Percentiles rank a stretch among this genome's conserved stretches.
Evolutionary conservation across 2,329 filamentous ascomycete species (phyloP).

Genomic region (Sclerotinia trifoliorum): DNA sequence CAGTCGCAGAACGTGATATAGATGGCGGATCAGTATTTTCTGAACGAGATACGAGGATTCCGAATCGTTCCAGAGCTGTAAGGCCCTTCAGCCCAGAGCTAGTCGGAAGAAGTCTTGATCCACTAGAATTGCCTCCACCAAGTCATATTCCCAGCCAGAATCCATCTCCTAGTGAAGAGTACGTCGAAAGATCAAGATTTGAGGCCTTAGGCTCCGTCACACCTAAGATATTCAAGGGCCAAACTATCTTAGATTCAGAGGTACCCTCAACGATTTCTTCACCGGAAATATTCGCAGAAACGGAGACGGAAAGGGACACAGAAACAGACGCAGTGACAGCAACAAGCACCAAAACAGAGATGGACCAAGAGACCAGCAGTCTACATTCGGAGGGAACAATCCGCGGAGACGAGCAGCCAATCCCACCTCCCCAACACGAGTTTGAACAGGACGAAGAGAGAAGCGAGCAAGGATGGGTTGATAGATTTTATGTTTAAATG

Average conservation of each 20-base stretch:
- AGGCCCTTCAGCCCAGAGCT: constrained; percentile 58
- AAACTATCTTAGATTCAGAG: constrained; percentile 14
- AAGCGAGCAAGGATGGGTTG: constrained; percentile 3
- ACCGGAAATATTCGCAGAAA: not conserved
- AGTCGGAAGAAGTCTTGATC: constrained; percentile 30
- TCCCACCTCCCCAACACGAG: not conserved
- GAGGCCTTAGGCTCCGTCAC: constrained; percentile 7
- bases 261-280: not conserved
- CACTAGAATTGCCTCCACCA: constrained; percentile 26
- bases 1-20: constrained; percentile 41
- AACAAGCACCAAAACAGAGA: not conserved
- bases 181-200: constrained; percentile 4
- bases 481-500: constrained; percentile 20
- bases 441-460: not conserved
- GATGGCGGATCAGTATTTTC: constrained; percentile 54
- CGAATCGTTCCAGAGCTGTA: constrained; percentile 53
- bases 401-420: constrained; percentile 15
- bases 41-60: constrained; percentile 42
- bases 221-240: constrained; percentile 9
- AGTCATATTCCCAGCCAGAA: not conserved
- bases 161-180: constrained; percentile 9
- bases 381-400: constrained; percentile 15
- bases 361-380: constrained; percentile 8
- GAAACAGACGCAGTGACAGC: too few relatives aligned
- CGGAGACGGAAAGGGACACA: not conserved